phyloP scores from a whole-genome alignment of 768 basidiomycete species.

The Suillus spraguei region DNA sequence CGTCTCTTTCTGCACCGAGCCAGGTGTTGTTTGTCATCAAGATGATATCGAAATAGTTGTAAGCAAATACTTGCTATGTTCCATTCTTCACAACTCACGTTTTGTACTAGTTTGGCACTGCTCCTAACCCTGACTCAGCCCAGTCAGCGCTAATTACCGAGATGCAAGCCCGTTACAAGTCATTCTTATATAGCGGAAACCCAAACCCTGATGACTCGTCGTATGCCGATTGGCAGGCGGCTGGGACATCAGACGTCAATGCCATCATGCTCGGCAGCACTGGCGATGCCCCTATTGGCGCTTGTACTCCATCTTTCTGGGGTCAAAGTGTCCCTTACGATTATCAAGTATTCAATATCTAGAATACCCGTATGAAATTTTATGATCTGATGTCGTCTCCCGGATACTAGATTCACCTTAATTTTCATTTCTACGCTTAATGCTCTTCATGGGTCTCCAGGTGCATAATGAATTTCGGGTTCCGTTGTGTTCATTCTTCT shows the following conservation, averaged over 20 bases:
- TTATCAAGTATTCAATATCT: conserved; percentile 64
- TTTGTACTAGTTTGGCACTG: conserved; percentile 50
- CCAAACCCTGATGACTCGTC: conserved; percentile 57
- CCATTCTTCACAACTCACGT: conserved; percentile 12
- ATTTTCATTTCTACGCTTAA: conserved; percentile 2
- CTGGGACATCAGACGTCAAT: conserved; percentile 53
- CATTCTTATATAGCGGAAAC: conserved; percentile 62
- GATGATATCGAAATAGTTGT: conserved; percentile 83
- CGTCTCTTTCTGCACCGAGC: conserved; percentile 55
- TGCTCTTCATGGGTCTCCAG: not conserved
- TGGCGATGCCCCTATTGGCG: conserved; percentile 52
- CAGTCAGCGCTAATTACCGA: conserved; percentile 64
- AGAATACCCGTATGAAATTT: conserved; percentile 10
- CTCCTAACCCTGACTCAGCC: conserved; percentile 50
- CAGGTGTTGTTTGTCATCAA: conserved; percentile 72
- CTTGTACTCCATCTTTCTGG: conserved; percentile 71
- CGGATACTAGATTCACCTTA: not conserved
- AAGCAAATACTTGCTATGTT: conserved; percentile 29
- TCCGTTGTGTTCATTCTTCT: not conserved
- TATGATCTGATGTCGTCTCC: not conserved
- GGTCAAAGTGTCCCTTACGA: conserved; percentile 65
- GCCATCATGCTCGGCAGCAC: conserved; percentile 63
- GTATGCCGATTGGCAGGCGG: conserved; percentile 52
- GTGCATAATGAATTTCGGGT: not conserved
- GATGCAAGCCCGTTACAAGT: conserved; percentile 68